phyloP scores from a whole-genome alignment of 768 basidiomycete species.

The Mycena alexandri region DNA sequence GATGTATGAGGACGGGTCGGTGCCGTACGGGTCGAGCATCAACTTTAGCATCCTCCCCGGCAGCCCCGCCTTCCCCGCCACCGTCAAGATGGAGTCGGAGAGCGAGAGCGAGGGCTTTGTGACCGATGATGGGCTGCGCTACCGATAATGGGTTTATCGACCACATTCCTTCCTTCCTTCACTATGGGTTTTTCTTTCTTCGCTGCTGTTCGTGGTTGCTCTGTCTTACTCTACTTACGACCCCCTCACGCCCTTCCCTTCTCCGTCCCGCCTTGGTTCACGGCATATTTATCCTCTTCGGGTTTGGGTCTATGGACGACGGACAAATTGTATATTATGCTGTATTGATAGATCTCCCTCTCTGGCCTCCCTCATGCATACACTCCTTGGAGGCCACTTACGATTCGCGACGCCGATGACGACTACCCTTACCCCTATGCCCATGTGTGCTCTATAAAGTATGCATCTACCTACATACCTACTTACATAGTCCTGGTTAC shows the following conservation, averaged over 20 bases:
- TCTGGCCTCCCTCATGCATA: no score
- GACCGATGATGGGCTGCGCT: conserved; percentile 55
- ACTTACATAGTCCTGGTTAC: not conserved
- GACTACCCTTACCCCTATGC: conserved; percentile 9
- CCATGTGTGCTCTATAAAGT: not conserved
- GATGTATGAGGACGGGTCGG: conserved; percentile 87
- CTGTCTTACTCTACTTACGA: conserved; percentile 47
- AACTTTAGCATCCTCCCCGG: conserved; percentile 86
- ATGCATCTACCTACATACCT: not conserved
- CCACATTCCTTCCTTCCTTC: conserved; percentile 43
- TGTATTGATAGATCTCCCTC: conserved; percentile 28
- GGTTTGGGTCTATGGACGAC: conserved; percentile 24
- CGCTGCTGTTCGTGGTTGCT: conserved; percentile 13
- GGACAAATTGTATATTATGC: not conserved
- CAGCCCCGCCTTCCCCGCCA: conserved; percentile 71
- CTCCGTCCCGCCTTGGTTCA: conserved; percentile 31
- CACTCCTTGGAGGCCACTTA: no score
- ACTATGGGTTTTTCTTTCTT: conserved; percentile 2
- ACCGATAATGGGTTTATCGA: no score
- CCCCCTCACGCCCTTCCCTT: conserved; percentile 38
- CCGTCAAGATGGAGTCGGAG: conserved; percentile 74
- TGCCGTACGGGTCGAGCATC: conserved; percentile 77
- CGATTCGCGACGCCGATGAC: no score
- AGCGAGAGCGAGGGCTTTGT: conserved; percentile 76
- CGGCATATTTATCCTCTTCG: conserved; percentile 49